Percentiles rank a stretch among this genome's conserved stretches.
Conservation (phyloP, 169 alveolate species). For the Cryptosporidium muris region DNA sequence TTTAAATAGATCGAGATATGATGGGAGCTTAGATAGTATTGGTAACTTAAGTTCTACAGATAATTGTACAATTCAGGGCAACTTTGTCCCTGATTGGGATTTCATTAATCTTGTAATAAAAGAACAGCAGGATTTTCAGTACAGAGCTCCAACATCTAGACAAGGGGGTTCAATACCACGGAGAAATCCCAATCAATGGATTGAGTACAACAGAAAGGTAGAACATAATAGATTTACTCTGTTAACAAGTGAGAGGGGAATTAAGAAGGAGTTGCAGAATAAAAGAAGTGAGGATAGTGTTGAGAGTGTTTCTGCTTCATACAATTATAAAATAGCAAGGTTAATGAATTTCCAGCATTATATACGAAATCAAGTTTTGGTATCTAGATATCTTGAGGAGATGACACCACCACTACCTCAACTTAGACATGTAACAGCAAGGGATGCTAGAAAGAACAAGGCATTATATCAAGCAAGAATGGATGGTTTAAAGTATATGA, state of each 20-base stretch:
- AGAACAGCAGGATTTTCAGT: conserved; percentile 6
- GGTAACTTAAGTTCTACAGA: background rate
- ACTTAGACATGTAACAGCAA: conserved; percentile 46
- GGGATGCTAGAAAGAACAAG: conserved; percentile 62
- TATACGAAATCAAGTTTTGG: conserved; percentile 54
- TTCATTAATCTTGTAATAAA: conserved; percentile 34
- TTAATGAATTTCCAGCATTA: conserved; percentile 37
- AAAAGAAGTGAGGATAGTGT: background rate
- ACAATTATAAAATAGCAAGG: conserved; percentile 10
- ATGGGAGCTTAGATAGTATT: background rate
- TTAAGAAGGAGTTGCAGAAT: background rate
- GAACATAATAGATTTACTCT: conserved; percentile 67
- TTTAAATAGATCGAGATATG: too few relatives aligned
- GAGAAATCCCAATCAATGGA: conserved; percentile 68
- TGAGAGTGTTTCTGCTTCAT: background rate
- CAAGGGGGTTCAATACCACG: conserved; percentile 56
- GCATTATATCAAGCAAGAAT: conserved; percentile 70
- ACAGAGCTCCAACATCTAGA: conserved; percentile 49
- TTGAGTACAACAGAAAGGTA: conserved; percentile 63
- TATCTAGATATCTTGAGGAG: conserved; percentile 66
- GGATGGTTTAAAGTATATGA: conserved; percentile 52
- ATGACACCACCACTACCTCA: conserved; percentile 61
- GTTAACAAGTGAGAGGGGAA: background rate
- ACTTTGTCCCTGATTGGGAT: conserved; percentile 53
- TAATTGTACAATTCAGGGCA: background rate